Base-by-base conservation (phyloP, 2,329 filamentous ascomycete species). In the Cordyceps fumosorosea region DNA sequence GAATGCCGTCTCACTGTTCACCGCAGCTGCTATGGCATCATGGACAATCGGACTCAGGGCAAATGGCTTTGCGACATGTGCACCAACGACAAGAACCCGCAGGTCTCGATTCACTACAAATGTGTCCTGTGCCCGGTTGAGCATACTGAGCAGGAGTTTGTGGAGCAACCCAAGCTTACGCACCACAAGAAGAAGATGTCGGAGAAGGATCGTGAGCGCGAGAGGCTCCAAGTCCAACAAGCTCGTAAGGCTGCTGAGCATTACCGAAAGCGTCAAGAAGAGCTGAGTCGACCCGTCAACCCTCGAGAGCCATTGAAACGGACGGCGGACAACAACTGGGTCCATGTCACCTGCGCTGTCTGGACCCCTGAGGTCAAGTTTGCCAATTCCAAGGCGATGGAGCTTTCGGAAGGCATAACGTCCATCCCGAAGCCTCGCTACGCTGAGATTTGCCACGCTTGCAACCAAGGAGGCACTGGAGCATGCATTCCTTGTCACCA, bases 11-110 rank as follows among this genome's bases (percentile, higher is more conserved):
- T 99, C 74, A 92, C 92, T 3, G 93, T 98, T 26, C 95, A 99
- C 74, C 89, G 90, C 60, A 86, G 86, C 65, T 99, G 95, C 75
- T 99, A 98, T 71, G 95, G 95, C n/a, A 82, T 98, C 37, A 67
- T 84, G 45, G 85, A 88, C 52, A 86, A 88, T 62, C 85, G 90
- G 48, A 82, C 81, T 60, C 82, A 85, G 37, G 84, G 82, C 51
- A 96, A 96, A 75, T 99, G 95, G 95, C 85, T 89, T 47, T 99
- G 95, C 74, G 95, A 98, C 75, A 96, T 93, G 84, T 99, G 95
- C 75, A 81, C 87, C 44, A 99, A 99, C 71, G 95, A 99, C 72
- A 91, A 92, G 73, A 93, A 89, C 69, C 92, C 93, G 5, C 87
- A 91, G 67, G 88, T 96, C 51, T 97, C 95, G n/a, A 93, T 96